Conservation (phyloP, 768 basidiomycete genomes). For the Serendipita sp. region DNA sequence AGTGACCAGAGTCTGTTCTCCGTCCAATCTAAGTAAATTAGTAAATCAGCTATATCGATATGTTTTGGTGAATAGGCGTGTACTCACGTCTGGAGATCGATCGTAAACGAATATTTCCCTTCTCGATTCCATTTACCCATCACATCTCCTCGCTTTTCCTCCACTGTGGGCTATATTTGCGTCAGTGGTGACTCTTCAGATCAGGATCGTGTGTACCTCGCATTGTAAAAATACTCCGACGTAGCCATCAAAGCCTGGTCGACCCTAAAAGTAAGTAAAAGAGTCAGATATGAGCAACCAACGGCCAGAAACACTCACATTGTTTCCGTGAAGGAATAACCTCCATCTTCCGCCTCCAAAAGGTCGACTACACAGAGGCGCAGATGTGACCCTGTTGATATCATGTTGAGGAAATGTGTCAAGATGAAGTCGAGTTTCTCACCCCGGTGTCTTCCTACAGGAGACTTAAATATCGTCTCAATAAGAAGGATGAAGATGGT, state of each 20-base stretch:
- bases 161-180: background rate
- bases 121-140: background rate
- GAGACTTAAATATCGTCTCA: too few relatives aligned
- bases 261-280: background rate
- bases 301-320: background rate
- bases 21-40: background rate
- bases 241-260: slow-evolving; percentile 3
- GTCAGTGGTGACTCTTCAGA: background rate
- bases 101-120: slow-evolving; percentile 1
- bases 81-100: slow-evolving; percentile 2
- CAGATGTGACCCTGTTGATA: background rate
- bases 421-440: too few relatives aligned
- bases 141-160: background rate
- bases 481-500: background rate
- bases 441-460: background rate
- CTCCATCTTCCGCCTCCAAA: slow-evolving; percentile 4
- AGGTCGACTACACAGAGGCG: background rate
- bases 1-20: background rate
- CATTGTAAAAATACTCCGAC: slow-evolving; percentile 1
- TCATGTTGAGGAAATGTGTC: too few relatives aligned
- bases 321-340: slow-evolving; percentile 1
- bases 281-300: background rate
- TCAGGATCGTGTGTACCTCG: background rate
- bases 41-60: background rate
- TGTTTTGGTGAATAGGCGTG: background rate